Base-by-base conservation (phyloP, 768 basidiomycete genomes). In the Gloeophyllum trabeum region DNA sequence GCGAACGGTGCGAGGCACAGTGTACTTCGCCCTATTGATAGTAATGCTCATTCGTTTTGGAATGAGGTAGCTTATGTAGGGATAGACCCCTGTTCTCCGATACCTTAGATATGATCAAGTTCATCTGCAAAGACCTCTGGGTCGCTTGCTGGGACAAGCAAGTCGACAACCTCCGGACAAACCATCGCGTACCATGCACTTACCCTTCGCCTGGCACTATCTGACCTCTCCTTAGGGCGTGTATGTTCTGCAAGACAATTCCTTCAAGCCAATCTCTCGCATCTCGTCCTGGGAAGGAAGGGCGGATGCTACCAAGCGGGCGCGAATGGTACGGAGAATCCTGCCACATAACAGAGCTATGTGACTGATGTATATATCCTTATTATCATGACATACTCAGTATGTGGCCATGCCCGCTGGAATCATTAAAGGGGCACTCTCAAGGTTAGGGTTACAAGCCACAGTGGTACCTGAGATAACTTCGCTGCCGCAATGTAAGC, bases 51-150 rank as follows among this genome's bases (percentile, higher is more conserved):
- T 32, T 10, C 28, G 10, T 32, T 32, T 32, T 16, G 28, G 10
- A 10, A 21, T 21, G 20, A 21, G 26, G 5, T 52, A 94, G 92
- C 48, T 58, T 94, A 44, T 83, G 82, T 55, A 72, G 81, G 25
- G 81, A 88, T 47, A 69, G 81, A 50, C 66, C 76, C 24, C 69
- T 86, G 41, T 87, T 94, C 44, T 60, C 76, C 0, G 85, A 93
- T 55, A 84, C 89, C 1, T 69, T 97, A 5, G 93, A 97, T 46
- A 80, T 76, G 6, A 80, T 97, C 64, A 96, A 97, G 59, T 96
- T 96, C 54, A 72, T 97, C 44, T 97, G 92, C 65, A 97, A 97
- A 55, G 92, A 97, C 43, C 64, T 97, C n/a, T 97, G 92, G 88
- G 67, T 76, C 0, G 77, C 81, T 18, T 84, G 83, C 43, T 96